These are phyloP conservation scores for Mollisiaceae sp. DNA, from an alignment of 2,329 filamentous ascomycete species.

Conservation along the genomic window DNA sequence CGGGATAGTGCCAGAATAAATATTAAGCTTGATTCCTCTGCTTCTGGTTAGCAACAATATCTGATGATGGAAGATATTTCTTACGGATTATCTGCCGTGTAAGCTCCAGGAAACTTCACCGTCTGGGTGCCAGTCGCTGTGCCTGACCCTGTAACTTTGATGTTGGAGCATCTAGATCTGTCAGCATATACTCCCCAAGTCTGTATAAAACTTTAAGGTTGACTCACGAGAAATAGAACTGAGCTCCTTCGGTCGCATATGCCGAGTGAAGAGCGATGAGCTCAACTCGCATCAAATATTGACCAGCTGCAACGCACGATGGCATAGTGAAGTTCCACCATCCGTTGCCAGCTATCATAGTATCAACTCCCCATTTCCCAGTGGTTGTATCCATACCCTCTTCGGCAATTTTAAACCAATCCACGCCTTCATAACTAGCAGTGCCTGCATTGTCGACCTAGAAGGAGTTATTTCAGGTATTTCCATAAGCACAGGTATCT, in stretches of 20 bases:
- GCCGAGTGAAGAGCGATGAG: conserved; percentile 57
- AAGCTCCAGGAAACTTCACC: conserved; percentile 55
- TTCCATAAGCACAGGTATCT: not conserved
- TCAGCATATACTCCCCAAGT: conserved; percentile 35
- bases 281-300: conserved; percentile 61
- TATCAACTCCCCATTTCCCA: conserved; percentile 37
- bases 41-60: conserved; percentile 29
- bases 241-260: conserved; percentile 38
- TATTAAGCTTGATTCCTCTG: conserved; percentile 43
- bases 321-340: conserved; percentile 58
- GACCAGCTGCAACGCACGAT: conserved; percentile 55
- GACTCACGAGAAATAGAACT: conserved; percentile 38
- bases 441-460: conserved; percentile 47
- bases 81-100: conserved; percentile 52
- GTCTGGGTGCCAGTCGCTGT: conserved; percentile 47
- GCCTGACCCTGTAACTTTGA: conserved; percentile 52
- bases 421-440: conserved; percentile 32
- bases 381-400: conserved; percentile 32
- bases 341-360: conserved; percentile 43
- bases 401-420: conserved; percentile 56
- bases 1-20: conserved; percentile 46
- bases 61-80: conserved; percentile 40
- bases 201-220: conserved; percentile 40
- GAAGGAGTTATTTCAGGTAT: not conserved
- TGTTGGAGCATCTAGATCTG: conserved; percentile 45